Conservation (phyloP, 140 eudicot species). For the Bidens hawaiensis region DNA sequence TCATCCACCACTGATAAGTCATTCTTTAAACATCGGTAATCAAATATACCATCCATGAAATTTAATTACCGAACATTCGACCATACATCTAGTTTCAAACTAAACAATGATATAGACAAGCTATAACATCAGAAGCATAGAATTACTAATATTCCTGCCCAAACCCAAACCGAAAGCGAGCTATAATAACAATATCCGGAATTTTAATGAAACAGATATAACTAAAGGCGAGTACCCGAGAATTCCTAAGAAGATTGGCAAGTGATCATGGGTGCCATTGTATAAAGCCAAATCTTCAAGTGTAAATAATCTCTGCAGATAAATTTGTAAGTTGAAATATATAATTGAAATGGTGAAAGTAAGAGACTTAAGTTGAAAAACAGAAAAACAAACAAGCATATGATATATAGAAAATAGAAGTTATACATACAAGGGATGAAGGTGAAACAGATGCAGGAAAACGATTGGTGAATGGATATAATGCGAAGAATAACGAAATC, state of each 20-base stretch:
- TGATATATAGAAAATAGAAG: neutral
- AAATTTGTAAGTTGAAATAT: constrained; percentile 3
- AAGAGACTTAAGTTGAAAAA: neutral
- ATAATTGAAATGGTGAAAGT: neutral
- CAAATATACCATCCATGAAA: neutral
- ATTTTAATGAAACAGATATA: neutral
- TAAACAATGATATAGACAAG: neutral
- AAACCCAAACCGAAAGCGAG: neutral
- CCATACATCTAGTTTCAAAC: too few species aligned
- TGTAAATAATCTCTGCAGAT: constrained; percentile 67
- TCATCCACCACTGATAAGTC: neutral
- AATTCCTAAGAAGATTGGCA: constrained; percentile 77
- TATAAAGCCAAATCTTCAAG: constrained; percentile 60
- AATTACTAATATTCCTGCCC: neutral
- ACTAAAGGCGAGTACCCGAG: constrained; percentile 60
- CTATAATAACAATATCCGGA: neutral
- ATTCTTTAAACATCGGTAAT: neutral
- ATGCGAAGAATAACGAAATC: constrained; percentile 43
- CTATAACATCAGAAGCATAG: neutral
- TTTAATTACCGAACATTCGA: too few species aligned
- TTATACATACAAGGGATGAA: constrained; percentile 25
- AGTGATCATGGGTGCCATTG: constrained; percentile 62
- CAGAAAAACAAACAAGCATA: too few species aligned
- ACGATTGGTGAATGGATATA: constrained; percentile 32
- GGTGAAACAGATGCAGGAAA: constrained; percentile 27